Percentiles rank a stretch among this genome's conserved stretches.
Evolutionary conservation across 2,329 filamentous ascomycete genomes (phyloP).

Genomic region (Calonectria ilicicola): DNA sequence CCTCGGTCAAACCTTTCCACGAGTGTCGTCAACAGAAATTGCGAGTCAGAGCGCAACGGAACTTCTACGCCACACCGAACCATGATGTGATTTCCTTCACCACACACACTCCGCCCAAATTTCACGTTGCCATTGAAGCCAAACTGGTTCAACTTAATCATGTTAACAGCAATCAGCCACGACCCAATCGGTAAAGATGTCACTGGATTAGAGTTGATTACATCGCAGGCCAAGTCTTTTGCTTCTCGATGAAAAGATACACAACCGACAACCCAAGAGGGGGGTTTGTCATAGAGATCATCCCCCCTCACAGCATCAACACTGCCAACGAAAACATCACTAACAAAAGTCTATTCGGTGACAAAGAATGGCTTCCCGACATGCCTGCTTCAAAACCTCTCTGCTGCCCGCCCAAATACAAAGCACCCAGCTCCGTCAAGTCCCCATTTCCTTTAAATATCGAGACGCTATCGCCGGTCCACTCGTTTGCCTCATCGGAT

Average conservation of each 20-base stretch:
- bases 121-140: neutral
- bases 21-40: neutral
- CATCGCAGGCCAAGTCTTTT: too few relatives aligned
- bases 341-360: neutral
- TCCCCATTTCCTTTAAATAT: constrained; percentile 52
- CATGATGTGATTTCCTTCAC: neutral
- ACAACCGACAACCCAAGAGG: too few relatives aligned
- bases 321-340: neutral
- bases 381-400: constrained; percentile 52
- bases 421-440: constrained; percentile 52
- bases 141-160: neutral
- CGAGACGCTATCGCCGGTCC: constrained; percentile 53
- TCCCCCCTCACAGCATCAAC: neutral
- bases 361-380: constrained; percentile 18
- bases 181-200: neutral
- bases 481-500: constrained; percentile 51
- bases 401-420: constrained; percentile 53
- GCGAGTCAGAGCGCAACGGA: neutral
- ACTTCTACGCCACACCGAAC: neutral
- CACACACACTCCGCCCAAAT: neutral
- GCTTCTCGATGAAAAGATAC: too few relatives aligned
- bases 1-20: neutral
- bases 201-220: too few relatives aligned
- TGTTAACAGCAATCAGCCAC: neutral
- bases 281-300: too few relatives aligned